These are phyloP conservation scores for Trichosporon coremiiforme DNA, from an alignment of 1,284 basidiomycete species.

Conservation along the genomic window DNA sequence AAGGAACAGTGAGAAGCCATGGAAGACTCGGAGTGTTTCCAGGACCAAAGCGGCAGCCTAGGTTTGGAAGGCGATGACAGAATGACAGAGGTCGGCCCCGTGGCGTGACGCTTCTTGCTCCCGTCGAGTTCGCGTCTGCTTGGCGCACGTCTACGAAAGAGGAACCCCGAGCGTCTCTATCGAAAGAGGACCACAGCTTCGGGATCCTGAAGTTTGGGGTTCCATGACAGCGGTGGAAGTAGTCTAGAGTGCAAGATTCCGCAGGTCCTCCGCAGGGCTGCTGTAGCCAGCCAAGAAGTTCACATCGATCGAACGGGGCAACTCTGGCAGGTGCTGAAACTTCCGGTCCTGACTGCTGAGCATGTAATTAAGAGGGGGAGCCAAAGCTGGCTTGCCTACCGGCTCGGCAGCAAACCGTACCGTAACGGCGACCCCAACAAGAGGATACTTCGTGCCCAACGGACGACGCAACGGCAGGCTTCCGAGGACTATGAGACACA, in stretches of 20 bases:
- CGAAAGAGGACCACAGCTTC: not conserved
- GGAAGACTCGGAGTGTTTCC: not conserved
- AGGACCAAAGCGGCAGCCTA: not conserved
- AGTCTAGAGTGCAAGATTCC: too few relatives aligned
- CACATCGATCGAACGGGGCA: too few relatives aligned
- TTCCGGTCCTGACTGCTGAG: not conserved
- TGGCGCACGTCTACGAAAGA: not conserved
- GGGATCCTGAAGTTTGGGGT: not conserved
- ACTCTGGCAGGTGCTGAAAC: not conserved
- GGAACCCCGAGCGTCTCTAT: too few relatives aligned
- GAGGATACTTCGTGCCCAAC: constrained; percentile 1
- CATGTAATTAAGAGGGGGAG: constrained; percentile 4
- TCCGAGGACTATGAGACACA: not conserved
- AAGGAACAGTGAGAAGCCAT: not conserved
- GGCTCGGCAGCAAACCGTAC: not conserved
- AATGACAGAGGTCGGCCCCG: not conserved
- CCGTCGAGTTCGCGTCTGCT: not conserved
- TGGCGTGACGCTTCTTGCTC: not conserved
- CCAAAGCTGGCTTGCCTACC: not conserved
- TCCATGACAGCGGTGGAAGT: not conserved
- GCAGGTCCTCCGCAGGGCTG: too few relatives aligned
- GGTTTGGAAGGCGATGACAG: constrained; percentile 2
- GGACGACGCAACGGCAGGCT: not conserved
- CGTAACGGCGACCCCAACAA: not conserved
- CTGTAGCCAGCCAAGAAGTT: too few relatives aligned